These are phyloP conservation scores for Pachysandra terminalis DNA, from an alignment of 164 flowering plant species.

Conservation along the genomic window DNA sequence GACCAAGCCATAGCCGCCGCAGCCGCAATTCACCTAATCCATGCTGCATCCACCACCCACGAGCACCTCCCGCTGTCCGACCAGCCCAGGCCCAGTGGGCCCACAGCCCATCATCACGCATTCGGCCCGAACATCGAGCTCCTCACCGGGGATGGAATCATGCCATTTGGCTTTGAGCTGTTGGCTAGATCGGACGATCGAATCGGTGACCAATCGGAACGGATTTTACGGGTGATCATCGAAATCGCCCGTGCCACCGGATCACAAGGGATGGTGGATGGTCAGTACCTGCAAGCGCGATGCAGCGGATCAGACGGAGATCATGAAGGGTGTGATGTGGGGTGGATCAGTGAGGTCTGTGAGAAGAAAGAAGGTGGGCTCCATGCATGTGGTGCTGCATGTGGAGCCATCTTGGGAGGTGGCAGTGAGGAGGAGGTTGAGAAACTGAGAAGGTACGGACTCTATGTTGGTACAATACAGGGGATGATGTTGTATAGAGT, in stretches of 20 bases:
- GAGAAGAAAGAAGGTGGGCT: conserved; percentile 46
- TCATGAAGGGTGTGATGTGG: conserved; percentile 1
- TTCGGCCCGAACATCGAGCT: conserved; percentile 49
- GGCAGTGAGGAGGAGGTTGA: conserved; percentile 52
- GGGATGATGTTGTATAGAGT: conserved; percentile 20
- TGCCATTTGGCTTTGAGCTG: conserved; percentile 51
- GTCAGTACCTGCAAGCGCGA: conserved; percentile 26
- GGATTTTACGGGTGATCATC: conserved; percentile 39
- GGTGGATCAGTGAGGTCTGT: conserved; percentile 17
- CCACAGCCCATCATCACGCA: conserved; percentile 17
- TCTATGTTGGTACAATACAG: conserved; percentile 42
- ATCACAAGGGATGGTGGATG: conserved; percentile 43
- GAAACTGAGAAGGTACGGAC: conserved; percentile 52
- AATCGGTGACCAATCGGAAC: conserved; percentile 20
- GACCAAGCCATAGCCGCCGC: conserved; percentile 56
- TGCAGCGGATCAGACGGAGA: neutral
- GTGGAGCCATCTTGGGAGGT: conserved; percentile 78
- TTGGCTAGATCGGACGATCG: conserved; percentile 32
- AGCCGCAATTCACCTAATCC: conserved; percentile 52
- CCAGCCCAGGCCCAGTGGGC: conserved; percentile 11
- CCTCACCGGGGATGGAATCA: conserved; percentile 43
- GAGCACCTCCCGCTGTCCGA: conserved; percentile 35
- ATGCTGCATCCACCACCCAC: conserved; percentile 43
- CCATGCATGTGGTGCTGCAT: conserved; percentile 55
- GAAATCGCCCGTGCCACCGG: conserved; percentile 57